Percentiles rank a stretch among this genome's conserved stretches.
phyloP scores from a whole-genome alignment of 352 stramenopile species.

The Globisporangium recalcitrans region DNA sequence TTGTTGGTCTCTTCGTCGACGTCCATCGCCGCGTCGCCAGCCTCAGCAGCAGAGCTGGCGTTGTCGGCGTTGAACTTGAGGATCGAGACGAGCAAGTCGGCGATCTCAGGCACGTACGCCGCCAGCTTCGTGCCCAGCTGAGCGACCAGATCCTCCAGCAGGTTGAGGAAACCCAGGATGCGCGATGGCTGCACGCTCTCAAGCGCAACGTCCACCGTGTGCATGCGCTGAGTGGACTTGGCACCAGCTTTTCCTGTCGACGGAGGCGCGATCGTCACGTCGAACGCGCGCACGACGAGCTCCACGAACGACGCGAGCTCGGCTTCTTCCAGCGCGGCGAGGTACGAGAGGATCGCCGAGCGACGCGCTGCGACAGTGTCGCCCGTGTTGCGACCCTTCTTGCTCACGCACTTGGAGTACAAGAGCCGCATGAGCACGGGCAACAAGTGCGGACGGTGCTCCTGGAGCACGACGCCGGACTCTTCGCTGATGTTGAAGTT shows the following conservation, averaged over 20 bases:
- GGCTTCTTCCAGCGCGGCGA: slow-evolving; percentile 65
- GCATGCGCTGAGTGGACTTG: background rate
- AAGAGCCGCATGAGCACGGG: slow-evolving; percentile 86
- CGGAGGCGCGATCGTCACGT: slow-evolving; percentile 37
- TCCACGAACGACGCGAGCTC: slow-evolving; percentile 87
- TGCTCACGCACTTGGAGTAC: slow-evolving; percentile 89
- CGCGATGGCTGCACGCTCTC: slow-evolving; percentile 61
- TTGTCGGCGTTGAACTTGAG: slow-evolving; percentile 44
- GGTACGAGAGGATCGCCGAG: slow-evolving; percentile 86
- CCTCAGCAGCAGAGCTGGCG: background rate
- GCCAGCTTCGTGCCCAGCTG: slow-evolving; percentile 85
- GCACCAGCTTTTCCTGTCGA: background rate
- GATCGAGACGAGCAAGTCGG: slow-evolving; percentile 72
- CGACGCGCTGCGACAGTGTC: slow-evolving; percentile 85
- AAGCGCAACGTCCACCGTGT: slow-evolving; percentile 24
- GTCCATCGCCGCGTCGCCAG: slow-evolving; percentile 20
- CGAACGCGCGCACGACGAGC: slow-evolving; percentile 86
- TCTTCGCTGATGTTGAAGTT: slow-evolving; percentile 80
- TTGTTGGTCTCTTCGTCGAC: slow-evolving; percentile 16
- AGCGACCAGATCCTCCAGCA: slow-evolving; percentile 81
- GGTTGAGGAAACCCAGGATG: slow-evolving; percentile 87
- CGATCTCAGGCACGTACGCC: slow-evolving; percentile 71
- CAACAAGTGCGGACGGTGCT: slow-evolving; percentile 75
- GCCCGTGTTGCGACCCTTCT: slow-evolving; percentile 76
- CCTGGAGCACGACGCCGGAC: slow-evolving; percentile 61